Percentiles rank a stretch among this genome's conserved stretches.
Evolutionary conservation across 2,329 filamentous ascomycete genomes (phyloP).

Genomic region (Penicillium thymicola): DNA sequence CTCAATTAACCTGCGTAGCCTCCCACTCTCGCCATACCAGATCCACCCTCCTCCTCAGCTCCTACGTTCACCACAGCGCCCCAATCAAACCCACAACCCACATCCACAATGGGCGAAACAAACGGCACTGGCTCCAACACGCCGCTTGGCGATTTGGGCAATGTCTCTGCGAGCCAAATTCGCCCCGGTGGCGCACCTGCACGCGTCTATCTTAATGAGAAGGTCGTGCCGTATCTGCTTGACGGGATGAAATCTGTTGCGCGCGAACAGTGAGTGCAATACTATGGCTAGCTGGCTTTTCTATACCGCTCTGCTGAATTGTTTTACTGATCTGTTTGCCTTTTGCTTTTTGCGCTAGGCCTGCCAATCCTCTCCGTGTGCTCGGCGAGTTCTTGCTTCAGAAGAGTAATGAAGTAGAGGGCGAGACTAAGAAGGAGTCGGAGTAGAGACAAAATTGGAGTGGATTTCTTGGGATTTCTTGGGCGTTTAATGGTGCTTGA

Average conservation of each 20-base stretch:
- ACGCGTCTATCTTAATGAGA: slow-evolving; percentile 68
- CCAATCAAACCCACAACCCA: neutral
- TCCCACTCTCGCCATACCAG: neutral
- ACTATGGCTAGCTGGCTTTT: neutral
- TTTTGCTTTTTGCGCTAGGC: slow-evolving; percentile 43
- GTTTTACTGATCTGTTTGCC: neutral
- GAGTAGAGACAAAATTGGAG: slow-evolving; percentile 14
- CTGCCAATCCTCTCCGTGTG: slow-evolving; percentile 64
- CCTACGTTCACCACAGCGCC: neutral
- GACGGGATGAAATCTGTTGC: slow-evolving; percentile 73
- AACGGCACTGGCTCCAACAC: slow-evolving; percentile 25
- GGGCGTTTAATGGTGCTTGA: slow-evolving; percentile 7
- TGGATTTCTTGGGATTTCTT: slow-evolving; percentile 6
- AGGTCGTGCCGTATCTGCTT: slow-evolving; percentile 64
- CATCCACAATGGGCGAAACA: slow-evolving; percentile 21
- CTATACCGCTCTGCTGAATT: neutral
- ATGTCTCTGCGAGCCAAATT: slow-evolving; percentile 53
- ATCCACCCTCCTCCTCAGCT: neutral
- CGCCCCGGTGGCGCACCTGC: slow-evolving; percentile 65
- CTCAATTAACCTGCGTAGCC: neutral
- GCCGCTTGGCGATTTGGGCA: slow-evolving; percentile 35
- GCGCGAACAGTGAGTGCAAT: slow-evolving; percentile 63
- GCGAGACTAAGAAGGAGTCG: slow-evolving; percentile 27
- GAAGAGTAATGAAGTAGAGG: slow-evolving; percentile 63
- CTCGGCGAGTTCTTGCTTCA: slow-evolving; percentile 69